A percentile compares a stretch with the other conserved stretches of the same genome.
Conservation (phyloP, 2,329 filamentous ascomycete genomes). For the Piedraia hortae region DNA sequence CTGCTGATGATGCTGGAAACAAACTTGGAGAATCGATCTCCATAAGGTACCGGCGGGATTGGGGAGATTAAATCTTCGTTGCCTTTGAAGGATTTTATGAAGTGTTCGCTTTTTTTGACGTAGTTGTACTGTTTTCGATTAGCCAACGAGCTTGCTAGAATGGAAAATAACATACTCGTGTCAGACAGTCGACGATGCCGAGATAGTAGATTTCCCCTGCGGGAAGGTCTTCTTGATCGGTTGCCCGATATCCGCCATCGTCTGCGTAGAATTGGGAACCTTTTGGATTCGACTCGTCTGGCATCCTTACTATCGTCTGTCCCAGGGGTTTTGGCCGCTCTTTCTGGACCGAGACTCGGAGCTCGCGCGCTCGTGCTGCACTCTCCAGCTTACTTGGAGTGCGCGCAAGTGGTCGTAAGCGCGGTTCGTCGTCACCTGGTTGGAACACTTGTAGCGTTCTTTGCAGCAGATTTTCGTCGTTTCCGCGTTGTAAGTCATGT, state of each 20-base stretch:
- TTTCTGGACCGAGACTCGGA: constrained; percentile 73
- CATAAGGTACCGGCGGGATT: constrained; percentile 69
- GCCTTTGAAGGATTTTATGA: constrained; percentile 77
- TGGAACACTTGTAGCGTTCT: constrained; percentile 89
- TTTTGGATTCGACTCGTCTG: constrained; percentile 43
- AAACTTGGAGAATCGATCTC: constrained; percentile 80
- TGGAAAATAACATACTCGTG: constrained; percentile 40
- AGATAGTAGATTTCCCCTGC: constrained; percentile 93
- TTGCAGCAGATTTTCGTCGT: constrained; percentile 73
- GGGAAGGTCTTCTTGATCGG: constrained; percentile 61
- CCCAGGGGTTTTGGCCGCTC: constrained; percentile 88
- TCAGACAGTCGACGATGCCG: constrained; percentile 93
- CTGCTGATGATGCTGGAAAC: constrained; percentile 73
- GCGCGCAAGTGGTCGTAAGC: constrained; percentile 39
- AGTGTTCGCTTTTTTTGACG: constrained; percentile 83
- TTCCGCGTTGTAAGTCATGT: constrained; percentile 69
- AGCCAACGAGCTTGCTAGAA: neutral
- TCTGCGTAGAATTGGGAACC: constrained; percentile 78
- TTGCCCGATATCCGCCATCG: constrained; percentile 77
- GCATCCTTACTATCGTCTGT: constrained; percentile 59
- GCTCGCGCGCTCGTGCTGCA: constrained; percentile 65
- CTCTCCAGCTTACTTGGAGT: constrained; percentile 88
- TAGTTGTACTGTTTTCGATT: constrained; percentile 43
- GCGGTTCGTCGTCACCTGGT: constrained; percentile 38
- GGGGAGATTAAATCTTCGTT: constrained; percentile 77